phyloP scores from a whole-genome alignment of 2,329 filamentous ascomycete genomes.

The Neofusicoccum laricinum region DNA sequence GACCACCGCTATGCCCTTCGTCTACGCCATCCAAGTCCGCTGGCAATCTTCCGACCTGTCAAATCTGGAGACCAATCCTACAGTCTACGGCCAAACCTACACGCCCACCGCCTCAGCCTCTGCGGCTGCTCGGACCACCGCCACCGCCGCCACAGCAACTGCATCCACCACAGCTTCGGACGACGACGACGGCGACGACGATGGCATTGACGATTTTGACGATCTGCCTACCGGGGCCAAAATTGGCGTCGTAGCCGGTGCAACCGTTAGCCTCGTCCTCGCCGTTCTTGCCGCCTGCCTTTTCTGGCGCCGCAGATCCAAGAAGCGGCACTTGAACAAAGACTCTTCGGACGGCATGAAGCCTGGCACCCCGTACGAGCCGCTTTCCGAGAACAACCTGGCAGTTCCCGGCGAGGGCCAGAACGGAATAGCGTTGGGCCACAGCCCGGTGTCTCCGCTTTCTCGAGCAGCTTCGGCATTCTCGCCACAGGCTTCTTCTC shows the following conservation, averaged over 20 bases:
- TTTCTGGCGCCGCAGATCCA: not conserved
- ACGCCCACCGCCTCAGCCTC: not conserved
- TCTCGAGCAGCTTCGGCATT: not conserved
- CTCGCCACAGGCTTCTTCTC: too few relatives aligned
- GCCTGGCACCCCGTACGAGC: not conserved
- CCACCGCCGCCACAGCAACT: not conserved
- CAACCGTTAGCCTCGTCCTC: not conserved
- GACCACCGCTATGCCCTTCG: not conserved
- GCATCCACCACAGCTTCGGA: not conserved
- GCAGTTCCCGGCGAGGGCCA: not conserved
- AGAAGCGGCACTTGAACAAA: not conserved
- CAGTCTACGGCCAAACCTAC: not conserved
- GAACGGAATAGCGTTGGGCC: not conserved
- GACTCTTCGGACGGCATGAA: not conserved
- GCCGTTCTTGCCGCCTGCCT: not conserved
- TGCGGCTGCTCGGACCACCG: not conserved
- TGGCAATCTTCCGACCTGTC: not conserved
- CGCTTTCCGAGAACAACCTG: not conserved
- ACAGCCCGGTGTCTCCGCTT: not conserved
- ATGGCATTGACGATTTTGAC: not conserved
- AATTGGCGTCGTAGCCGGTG: not conserved
- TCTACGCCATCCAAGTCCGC: conserved; percentile 4
- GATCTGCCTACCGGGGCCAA: not conserved
- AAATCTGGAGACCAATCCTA: not conserved
- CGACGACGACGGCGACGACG: not conserved